A percentile compares a stretch with the other conserved stretches of the same genome.
Evolutionary conservation across 2,329 filamentous ascomycete genomes (phyloP).

Genomic region (Pseudogymnoascus sp.): DNA sequence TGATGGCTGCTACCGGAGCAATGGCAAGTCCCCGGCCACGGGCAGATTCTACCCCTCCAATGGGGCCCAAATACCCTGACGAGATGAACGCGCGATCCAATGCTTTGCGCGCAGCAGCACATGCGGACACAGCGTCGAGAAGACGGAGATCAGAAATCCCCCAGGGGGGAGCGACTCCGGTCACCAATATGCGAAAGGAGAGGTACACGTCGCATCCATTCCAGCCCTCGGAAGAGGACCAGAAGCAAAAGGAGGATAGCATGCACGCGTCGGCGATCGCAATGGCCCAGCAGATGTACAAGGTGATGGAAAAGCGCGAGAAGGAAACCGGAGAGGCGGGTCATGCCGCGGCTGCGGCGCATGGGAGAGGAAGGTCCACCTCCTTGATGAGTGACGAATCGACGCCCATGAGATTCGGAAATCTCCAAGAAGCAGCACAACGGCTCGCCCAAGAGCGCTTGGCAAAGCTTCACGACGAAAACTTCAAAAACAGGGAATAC

Average conservation of each 20-base stretch:
- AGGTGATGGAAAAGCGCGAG: constrained; percentile 49
- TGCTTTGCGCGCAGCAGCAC: constrained; percentile 64
- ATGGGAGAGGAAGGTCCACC: constrained; percentile 28
- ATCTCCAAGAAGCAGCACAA: constrained; percentile 78
- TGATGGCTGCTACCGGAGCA: constrained; percentile 70
- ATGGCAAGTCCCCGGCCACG: constrained; percentile 52
- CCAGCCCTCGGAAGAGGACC: constrained; percentile 62
- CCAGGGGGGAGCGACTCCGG: constrained; percentile 58
- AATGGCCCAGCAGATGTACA: constrained; percentile 85
- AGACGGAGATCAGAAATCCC: constrained; percentile 40
- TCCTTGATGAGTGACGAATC: constrained; percentile 30
- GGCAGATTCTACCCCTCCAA: constrained; percentile 52
- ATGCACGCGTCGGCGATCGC: constrained; percentile 75
- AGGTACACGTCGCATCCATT: constrained; percentile 74
- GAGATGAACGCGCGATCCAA: constrained; percentile 53
- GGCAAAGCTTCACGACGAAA: constrained; percentile 67
- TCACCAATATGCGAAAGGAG: constrained; percentile 58
- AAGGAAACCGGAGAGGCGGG: constrained; percentile 27
- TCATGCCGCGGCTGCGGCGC: constrained; percentile 26
- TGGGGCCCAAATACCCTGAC: constrained; percentile 43
- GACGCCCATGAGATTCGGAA: constrained; percentile 43
- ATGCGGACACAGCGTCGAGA: constrained; percentile 49
- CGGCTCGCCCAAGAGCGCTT: constrained; percentile 77
- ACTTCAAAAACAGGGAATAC: constrained; percentile 52
- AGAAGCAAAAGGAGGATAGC: constrained; percentile 61